Conservation (phyloP, 805 yeast species). For the Candida morakotiae region DNA sequence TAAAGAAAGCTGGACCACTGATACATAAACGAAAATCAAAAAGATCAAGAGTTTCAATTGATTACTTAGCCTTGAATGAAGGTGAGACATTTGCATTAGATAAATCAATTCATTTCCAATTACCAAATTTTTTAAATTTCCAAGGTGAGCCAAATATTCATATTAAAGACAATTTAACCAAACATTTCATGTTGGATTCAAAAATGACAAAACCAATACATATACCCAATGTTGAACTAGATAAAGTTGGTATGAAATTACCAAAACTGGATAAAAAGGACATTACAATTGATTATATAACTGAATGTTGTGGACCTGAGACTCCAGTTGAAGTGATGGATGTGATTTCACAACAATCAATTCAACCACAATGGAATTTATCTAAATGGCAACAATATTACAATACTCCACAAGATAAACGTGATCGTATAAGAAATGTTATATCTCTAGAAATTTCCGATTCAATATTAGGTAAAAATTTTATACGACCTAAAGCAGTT, state of each 20-base stretch:
- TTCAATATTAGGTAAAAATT: conserved; percentile 42
- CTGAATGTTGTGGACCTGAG: conserved; percentile 59
- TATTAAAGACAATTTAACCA: conserved; percentile 27
- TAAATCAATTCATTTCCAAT: conserved; percentile 51
- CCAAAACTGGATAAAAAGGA: conserved; percentile 39
- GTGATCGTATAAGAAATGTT: conserved; percentile 74
- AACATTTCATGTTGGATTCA: conserved; percentile 28
- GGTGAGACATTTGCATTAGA: conserved; percentile 56
- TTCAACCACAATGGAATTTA: conserved; percentile 62
- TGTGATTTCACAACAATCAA: conserved; percentile 72
- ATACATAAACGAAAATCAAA: conserved; percentile 48
- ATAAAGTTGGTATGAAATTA: conserved; percentile 44
- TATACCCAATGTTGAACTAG: conserved; percentile 28
- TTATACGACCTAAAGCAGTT: conserved; percentile 66
- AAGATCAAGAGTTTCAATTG: conserved; percentile 53
- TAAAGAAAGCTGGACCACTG: conserved; percentile 44
- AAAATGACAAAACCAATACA: conserved; percentile 43
- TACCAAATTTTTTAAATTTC: conserved; percentile 28
- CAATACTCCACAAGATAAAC: conserved; percentile 32
- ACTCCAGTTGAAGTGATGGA: conserved; percentile 80
- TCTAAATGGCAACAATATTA: conserved; percentile 74
- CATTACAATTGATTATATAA: conserved; percentile 53
- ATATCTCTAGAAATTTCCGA: conserved; percentile 75
- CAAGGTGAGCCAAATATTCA: conserved; percentile 22
- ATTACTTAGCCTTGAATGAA: conserved; percentile 74